Conservation (phyloP, 768 basidiomycete species). For the Lentinula raphanica region DNA sequence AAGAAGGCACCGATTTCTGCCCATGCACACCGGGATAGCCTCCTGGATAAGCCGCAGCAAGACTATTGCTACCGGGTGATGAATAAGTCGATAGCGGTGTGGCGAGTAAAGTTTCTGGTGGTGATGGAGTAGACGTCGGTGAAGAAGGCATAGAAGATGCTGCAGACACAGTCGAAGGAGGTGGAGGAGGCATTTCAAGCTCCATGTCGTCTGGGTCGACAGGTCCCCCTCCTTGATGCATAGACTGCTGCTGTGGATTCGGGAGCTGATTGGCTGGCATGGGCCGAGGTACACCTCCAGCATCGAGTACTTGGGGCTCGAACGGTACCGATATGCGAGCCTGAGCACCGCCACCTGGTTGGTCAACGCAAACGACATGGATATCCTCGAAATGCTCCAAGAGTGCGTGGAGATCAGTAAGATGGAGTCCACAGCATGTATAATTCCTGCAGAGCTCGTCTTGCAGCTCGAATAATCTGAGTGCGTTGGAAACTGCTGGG, state of each 20-base stretch:
- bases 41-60: constrained; percentile 8
- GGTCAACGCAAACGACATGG: constrained; percentile 72
- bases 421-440: constrained; percentile 79
- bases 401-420: constrained; percentile 73
- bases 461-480: constrained; percentile 61
- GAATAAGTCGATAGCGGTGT: constrained; percentile 40
- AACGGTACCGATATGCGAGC: constrained; percentile 38
- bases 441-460: constrained; percentile 87
- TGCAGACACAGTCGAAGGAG: constrained; percentile 24
- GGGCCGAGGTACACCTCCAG: constrained; percentile 10
- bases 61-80: constrained; percentile 27
- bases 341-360: constrained; percentile 30
- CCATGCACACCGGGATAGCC: not conserved
- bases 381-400: constrained; percentile 91
- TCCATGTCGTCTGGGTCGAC: constrained; percentile 84
- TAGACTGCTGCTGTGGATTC: constrained; percentile 21
- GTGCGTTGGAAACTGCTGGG: constrained; percentile 55
- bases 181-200: constrained; percentile 45
- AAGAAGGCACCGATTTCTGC: not conserved
- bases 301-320: constrained; percentile 31
- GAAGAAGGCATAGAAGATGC: constrained; percentile 37
- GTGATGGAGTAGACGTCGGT: constrained; percentile 30
- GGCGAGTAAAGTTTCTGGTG: constrained; percentile 49
- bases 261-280: constrained; percentile 15
- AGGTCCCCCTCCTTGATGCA: constrained; percentile 15